Conservation (phyloP, 1,284 basidiomycete species). For the Trametes pubescens region DNA sequence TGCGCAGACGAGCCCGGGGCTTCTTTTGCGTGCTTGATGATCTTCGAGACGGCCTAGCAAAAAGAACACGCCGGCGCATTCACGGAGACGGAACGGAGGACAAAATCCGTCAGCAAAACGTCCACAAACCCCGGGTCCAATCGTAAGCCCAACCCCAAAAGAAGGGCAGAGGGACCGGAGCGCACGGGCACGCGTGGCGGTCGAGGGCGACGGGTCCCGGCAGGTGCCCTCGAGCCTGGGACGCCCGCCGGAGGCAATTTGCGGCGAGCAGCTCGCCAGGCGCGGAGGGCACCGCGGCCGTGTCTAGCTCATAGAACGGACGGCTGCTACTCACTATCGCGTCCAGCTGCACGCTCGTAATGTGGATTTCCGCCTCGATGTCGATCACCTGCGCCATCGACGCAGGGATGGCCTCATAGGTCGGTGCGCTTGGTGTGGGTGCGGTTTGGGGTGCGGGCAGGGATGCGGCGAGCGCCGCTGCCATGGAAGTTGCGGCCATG, state of each 20-base stretch:
- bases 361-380: slow-evolving; percentile 86
- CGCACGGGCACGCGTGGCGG: slow-evolving; percentile 11
- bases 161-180: slow-evolving; percentile 7
- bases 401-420: slow-evolving; percentile 84
- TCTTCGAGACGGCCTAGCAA: slow-evolving; percentile 87
- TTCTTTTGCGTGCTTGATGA: slow-evolving; percentile 87
- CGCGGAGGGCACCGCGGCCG: slow-evolving; percentile 2
- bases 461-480: slow-evolving; percentile 86
- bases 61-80: neutral
- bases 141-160: slow-evolving; percentile 22
- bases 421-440: slow-evolving; percentile 66
- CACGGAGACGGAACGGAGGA: slow-evolving; percentile 10
- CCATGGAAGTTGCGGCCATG: slow-evolving; percentile 83
- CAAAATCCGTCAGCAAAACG: slow-evolving; percentile 10
- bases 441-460: slow-evolving; percentile 72
- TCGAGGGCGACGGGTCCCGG: slow-evolving; percentile 12
- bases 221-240: slow-evolving; percentile 17
- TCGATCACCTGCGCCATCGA: slow-evolving; percentile 92
- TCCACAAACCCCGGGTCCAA: neutral
- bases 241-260: slow-evolving; percentile 27
- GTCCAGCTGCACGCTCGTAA: slow-evolving; percentile 83
- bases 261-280: slow-evolving; percentile 16
- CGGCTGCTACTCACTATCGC: slow-evolving; percentile 71
- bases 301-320: neutral
- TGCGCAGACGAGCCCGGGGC: slow-evolving; percentile 73